These are phyloP conservation scores for Penicillium hordei DNA, from an alignment of 2,329 filamentous ascomycete species.

Conservation along the genomic window DNA sequence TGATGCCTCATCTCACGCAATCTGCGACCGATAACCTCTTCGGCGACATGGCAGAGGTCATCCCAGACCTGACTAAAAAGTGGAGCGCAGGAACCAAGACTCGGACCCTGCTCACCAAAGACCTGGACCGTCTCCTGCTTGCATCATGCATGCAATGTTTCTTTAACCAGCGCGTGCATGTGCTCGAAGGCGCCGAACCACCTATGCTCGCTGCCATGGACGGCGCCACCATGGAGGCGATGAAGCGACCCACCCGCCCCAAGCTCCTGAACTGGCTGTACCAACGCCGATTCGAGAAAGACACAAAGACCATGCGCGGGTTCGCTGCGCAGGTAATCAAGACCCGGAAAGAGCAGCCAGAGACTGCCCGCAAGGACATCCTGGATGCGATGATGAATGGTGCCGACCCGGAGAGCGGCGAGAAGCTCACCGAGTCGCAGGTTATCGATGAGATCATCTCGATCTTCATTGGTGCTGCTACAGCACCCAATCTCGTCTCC, in stretches of 20 bases:
- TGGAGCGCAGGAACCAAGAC: conserved; percentile 46
- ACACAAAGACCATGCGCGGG: conserved; percentile 54
- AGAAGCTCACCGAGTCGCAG: conserved; percentile 56
- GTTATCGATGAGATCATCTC: conserved; percentile 66
- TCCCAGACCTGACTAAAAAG: conserved; percentile 49
- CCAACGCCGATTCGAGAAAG: conserved; percentile 53
- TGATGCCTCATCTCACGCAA: conserved; percentile 47
- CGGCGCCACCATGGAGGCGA: conserved; percentile 55
- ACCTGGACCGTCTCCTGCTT: conserved; percentile 55
- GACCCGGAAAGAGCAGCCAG: conserved; percentile 53
- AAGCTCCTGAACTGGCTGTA: conserved; percentile 55
- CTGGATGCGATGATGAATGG: conserved; percentile 59
- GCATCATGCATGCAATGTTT: conserved; percentile 51
- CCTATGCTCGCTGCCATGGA: conserved; percentile 57
- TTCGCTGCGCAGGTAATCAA: conserved; percentile 57
- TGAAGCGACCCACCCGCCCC: conserved; percentile 55
- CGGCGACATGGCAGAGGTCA: conserved; percentile 48
- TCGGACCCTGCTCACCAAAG: conserved; percentile 44
- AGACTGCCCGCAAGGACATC: conserved; percentile 53
- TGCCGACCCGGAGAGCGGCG: conserved; percentile 61
- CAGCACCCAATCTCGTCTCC: conserved; percentile 65
- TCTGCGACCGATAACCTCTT: conserved; percentile 44
- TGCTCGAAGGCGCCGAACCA: conserved; percentile 47
- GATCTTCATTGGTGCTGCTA: conserved; percentile 66
- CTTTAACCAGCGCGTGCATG: conserved; percentile 51